Evolutionary conservation across 805 yeast species (phyloP).

Genomic region (Spathaspora passalidarum): DNA sequence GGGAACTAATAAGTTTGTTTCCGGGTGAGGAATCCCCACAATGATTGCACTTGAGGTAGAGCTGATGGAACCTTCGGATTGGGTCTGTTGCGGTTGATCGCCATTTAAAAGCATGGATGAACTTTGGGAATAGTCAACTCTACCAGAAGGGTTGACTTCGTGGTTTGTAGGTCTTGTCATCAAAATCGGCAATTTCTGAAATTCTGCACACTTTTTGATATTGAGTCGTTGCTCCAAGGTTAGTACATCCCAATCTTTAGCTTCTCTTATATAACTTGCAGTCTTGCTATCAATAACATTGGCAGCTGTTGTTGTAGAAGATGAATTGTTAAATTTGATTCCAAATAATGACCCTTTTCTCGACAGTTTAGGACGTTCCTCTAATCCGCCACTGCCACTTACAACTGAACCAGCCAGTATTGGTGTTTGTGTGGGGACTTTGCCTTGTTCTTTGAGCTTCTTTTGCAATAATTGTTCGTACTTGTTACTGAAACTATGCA

Average conservation of each 20-base stretch:
- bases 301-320: slow-evolving; percentile 2
- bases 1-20: slow-evolving; percentile 28
- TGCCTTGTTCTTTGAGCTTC: slow-evolving; percentile 26
- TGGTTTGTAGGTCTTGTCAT: slow-evolving; percentile 34
- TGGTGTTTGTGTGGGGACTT: slow-evolving; percentile 3
- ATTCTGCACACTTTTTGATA: slow-evolving; percentile 26
- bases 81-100: slow-evolving; percentile 14
- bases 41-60: slow-evolving; percentile 31
- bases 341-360: slow-evolving; percentile 41
- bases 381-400: background rate
- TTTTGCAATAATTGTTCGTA: slow-evolving; percentile 40
- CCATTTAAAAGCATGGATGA: slow-evolving; percentile 30
- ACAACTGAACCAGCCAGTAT: slow-evolving; percentile 2
- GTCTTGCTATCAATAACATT: slow-evolving; percentile 7
- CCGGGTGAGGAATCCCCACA: slow-evolving; percentile 42
- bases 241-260: slow-evolving; percentile 30
- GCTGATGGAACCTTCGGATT: slow-evolving; percentile 22
- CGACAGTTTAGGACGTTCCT: slow-evolving; percentile 11
- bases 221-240: slow-evolving; percentile 32
- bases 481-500: slow-evolving; percentile 36
- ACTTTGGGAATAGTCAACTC: slow-evolving; percentile 30
- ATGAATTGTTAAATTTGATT: slow-evolving; percentile 28
- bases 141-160: slow-evolving; percentile 11
- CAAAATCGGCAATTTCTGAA: slow-evolving; percentile 29
- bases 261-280: slow-evolving; percentile 19